A percentile compares a stretch with the other conserved stretches of the same genome.
phyloP scores from a whole-genome alignment of 2,329 filamentous ascomycete species.

The Biscogniauxia mediterranea region DNA sequence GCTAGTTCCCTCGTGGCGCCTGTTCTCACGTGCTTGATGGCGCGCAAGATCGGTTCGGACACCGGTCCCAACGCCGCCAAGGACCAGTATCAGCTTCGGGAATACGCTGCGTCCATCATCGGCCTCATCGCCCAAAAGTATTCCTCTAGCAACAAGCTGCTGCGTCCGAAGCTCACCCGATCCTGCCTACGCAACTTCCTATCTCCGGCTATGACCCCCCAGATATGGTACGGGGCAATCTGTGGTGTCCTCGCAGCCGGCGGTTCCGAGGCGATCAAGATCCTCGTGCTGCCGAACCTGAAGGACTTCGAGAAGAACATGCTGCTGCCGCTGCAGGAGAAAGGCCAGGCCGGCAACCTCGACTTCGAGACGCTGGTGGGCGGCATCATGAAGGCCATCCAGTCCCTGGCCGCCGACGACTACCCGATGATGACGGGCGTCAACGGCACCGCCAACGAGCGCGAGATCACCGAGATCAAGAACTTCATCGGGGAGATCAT shows the following conservation, averaged over 20 bases:
- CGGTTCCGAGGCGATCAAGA: slow-evolving; percentile 57
- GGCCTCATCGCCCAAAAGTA: slow-evolving; percentile 79
- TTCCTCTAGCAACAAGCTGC: slow-evolving; percentile 72
- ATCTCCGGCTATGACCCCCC: slow-evolving; percentile 77
- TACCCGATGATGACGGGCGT: slow-evolving; percentile 38
- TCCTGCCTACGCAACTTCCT: slow-evolving; percentile 91
- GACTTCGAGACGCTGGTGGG: slow-evolving; percentile 57
- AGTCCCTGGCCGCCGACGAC: slow-evolving; percentile 40
- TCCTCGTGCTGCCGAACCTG: slow-evolving; percentile 56
- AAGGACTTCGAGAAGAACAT: slow-evolving; percentile 53
- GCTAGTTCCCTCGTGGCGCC: slow-evolving; percentile 72
- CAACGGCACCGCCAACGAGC: slow-evolving; percentile 38
- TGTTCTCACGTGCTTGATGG: slow-evolving; percentile 87
- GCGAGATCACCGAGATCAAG: slow-evolving; percentile 45
- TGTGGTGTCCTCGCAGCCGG: slow-evolving; percentile 77
- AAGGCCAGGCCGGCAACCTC: slow-evolving; percentile 42
- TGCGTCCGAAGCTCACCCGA: slow-evolving; percentile 86
- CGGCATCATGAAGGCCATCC: slow-evolving; percentile 53
- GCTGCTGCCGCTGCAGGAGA: slow-evolving; percentile 52
- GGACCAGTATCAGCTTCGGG: slow-evolving; percentile 76
- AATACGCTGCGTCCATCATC: slow-evolving; percentile 79
- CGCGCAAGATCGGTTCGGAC: slow-evolving; percentile 69
- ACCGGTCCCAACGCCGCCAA: slow-evolving; percentile 51
- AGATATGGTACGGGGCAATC: slow-evolving; percentile 86
- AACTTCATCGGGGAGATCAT: slow-evolving; percentile 57